Conservation (phyloP, 345 rosid species). For the Viola odorata region DNA sequence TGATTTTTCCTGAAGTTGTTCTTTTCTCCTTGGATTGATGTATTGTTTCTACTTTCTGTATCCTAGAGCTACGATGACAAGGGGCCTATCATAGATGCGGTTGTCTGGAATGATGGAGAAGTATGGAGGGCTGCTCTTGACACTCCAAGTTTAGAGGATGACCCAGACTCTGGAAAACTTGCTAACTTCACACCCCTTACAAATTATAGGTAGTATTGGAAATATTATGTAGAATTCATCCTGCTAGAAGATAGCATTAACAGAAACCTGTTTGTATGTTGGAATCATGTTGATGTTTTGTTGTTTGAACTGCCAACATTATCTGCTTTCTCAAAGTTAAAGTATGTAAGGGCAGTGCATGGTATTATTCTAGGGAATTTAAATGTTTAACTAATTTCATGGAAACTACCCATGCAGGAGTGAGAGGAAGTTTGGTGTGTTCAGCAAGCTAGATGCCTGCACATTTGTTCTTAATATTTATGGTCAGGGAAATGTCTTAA, state of each 20-base stretch:
- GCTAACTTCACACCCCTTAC: slow-evolving; percentile 73
- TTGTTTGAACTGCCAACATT: no score
- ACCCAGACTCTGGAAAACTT: slow-evolving; percentile 70
- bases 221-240: no score
- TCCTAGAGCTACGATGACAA: slow-evolving; percentile 78
- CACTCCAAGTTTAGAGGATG: slow-evolving; percentile 82
- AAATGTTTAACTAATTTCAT: background rate
- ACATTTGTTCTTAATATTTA: slow-evolving; percentile 75
- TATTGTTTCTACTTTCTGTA: slow-evolving; percentile 11
- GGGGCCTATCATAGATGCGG: slow-evolving; percentile 94
- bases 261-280: background rate
- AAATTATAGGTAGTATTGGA: slow-evolving; percentile 55
- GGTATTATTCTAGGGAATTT: background rate
- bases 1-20: slow-evolving; percentile 1
- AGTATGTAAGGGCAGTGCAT: no score
- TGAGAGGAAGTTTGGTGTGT: slow-evolving; percentile 78
- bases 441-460: slow-evolving; percentile 96
- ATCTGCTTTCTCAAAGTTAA: no score
- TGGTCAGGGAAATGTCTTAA: slow-evolving; percentile 73
- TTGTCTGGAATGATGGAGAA: slow-evolving; percentile 96
- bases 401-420: slow-evolving; percentile 38
- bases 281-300: no score
- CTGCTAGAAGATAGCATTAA: slow-evolving; percentile 1
- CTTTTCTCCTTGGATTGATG: slow-evolving; percentile 6
- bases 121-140: slow-evolving; percentile 96